phyloP scores from a whole-genome alignment of 768 basidiomycete species.

The Pisolithus tinctorius region DNA sequence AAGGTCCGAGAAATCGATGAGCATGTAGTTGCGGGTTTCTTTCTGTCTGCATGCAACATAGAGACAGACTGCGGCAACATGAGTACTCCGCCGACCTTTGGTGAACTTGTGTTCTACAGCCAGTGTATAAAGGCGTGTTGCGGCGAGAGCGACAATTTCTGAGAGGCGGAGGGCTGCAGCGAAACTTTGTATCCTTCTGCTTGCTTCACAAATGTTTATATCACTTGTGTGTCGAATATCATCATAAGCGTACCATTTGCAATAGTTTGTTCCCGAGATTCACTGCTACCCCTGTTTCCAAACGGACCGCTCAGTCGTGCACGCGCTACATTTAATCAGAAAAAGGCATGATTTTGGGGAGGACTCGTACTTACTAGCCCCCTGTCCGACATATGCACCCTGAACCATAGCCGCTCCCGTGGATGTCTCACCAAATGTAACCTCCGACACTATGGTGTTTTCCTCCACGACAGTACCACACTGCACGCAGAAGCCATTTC shows the following conservation, averaged over 20 bases:
- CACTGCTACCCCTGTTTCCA: conserved; percentile 70
- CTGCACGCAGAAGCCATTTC: conserved; percentile 76
- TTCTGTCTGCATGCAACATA: conserved; percentile 91
- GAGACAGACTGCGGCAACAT: conserved; percentile 93
- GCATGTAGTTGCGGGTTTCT: conserved; percentile 90
- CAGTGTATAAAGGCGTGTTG: conserved; percentile 84
- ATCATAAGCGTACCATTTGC: conserved; percentile 59
- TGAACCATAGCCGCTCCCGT: conserved; percentile 93
- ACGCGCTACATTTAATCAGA: conserved; percentile 44
- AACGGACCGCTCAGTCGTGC: conserved; percentile 79
- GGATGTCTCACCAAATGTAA: conserved; percentile 91
- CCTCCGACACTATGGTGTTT: conserved; percentile 88
- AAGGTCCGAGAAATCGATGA: conserved; percentile 98
- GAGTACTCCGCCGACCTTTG: conserved; percentile 85
- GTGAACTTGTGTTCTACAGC: conserved; percentile 93
- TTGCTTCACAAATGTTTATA: conserved; percentile 41
- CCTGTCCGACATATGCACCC: conserved; percentile 86
- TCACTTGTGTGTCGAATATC: background rate
- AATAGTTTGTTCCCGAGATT: conserved; percentile 88
- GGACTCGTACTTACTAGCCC: conserved; percentile 62
- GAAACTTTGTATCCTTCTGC: conserved; percentile 76
- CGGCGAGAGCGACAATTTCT: conserved; percentile 73
- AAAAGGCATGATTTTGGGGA: background rate
- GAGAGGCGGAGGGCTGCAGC: conserved; percentile 72
- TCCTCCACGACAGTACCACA: conserved; percentile 92